A percentile compares a stretch with the other conserved stretches of the same genome.
Evolutionary conservation across 768 basidiomycete genomes (phyloP).

Genomic region (Mycena rosella): DNA sequence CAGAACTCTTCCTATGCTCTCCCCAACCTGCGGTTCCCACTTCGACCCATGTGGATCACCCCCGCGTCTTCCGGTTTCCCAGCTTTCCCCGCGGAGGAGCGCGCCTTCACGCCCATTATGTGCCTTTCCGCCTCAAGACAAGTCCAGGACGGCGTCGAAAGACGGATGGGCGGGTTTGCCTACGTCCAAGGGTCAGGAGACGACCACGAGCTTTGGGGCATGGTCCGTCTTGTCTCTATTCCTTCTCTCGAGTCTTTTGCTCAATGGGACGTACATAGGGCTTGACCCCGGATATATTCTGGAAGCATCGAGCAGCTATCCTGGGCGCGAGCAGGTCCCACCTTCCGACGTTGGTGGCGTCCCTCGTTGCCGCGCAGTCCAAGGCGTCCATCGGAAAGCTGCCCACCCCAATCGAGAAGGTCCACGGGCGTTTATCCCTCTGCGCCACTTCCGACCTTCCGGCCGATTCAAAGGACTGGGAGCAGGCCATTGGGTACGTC

Average conservation of each 20-base stretch:
- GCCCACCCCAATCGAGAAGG: conserved; percentile 49
- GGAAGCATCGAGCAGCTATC: conserved; percentile 66
- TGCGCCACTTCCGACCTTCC: conserved; percentile 48
- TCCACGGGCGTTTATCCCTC: conserved; percentile 58
- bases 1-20: conserved; percentile 82
- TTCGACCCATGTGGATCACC: conserved; percentile 92
- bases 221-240: conserved; percentile 58
- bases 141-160: conserved; percentile 68
- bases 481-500: conserved; percentile 43
- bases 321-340: conserved; percentile 58
- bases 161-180: conserved; percentile 76
- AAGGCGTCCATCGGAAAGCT: neutral
- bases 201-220: conserved; percentile 92
- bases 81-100: conserved; percentile 43
- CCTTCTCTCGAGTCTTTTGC: neutral
- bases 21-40: conserved; percentile 69
- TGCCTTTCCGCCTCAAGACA: conserved; percentile 90
- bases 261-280: conserved; percentile 56
- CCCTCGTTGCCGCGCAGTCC: conserved; percentile 39
- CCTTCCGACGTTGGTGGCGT: conserved; percentile 60
- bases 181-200: conserved; percentile 97
- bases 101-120: conserved; percentile 75
- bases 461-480: conserved; percentile 1
- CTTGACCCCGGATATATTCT: conserved; percentile 80
- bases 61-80: conserved; percentile 72